Evolutionary conservation across 768 basidiomycete species (phyloP).

Genomic region (Trametes sanguinea): DNA sequence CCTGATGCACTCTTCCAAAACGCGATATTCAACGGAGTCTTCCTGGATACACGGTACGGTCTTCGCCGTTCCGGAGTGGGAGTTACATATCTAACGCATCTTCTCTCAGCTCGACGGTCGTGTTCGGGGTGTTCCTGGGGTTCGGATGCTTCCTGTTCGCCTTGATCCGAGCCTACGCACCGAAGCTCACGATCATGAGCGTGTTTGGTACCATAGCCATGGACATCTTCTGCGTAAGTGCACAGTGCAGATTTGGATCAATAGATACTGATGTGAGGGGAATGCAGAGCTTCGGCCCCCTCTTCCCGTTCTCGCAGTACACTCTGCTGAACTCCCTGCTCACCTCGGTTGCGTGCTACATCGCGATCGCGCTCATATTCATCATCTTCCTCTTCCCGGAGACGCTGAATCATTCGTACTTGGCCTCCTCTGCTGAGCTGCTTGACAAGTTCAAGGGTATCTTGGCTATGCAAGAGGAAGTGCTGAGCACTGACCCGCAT

Average conservation of each 20-base stretch:
- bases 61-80: neutral
- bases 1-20: slow-evolving; percentile 40
- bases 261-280: neutral
- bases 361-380: slow-evolving; percentile 48
- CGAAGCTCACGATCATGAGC: slow-evolving; percentile 46
- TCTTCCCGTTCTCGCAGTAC: slow-evolving; percentile 50
- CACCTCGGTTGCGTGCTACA: slow-evolving; percentile 48
- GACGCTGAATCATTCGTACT: slow-evolving; percentile 46
- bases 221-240: slow-evolving; percentile 43
- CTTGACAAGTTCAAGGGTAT: slow-evolving; percentile 34
- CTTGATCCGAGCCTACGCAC: slow-evolving; percentile 47
- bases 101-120: slow-evolving; percentile 39
- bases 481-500: slow-evolving; percentile 25
- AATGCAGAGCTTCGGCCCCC: slow-evolving; percentile 45
- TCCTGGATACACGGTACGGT: slow-evolving; percentile 46
- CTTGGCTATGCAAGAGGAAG: slow-evolving; percentile 38
- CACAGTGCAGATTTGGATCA: neutral
- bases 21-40: slow-evolving; percentile 50
- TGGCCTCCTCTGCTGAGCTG: slow-evolving; percentile 35
- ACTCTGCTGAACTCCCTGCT: slow-evolving; percentile 44
- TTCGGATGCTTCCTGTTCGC: slow-evolving; percentile 48
- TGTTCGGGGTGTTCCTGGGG: slow-evolving; percentile 53
- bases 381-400: slow-evolving; percentile 55
- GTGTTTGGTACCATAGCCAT: slow-evolving; percentile 52
- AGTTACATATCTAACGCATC: neutral